Conservation (phyloP, 139 green algal genomes). For the Desmodesmus armatus region DNA sequence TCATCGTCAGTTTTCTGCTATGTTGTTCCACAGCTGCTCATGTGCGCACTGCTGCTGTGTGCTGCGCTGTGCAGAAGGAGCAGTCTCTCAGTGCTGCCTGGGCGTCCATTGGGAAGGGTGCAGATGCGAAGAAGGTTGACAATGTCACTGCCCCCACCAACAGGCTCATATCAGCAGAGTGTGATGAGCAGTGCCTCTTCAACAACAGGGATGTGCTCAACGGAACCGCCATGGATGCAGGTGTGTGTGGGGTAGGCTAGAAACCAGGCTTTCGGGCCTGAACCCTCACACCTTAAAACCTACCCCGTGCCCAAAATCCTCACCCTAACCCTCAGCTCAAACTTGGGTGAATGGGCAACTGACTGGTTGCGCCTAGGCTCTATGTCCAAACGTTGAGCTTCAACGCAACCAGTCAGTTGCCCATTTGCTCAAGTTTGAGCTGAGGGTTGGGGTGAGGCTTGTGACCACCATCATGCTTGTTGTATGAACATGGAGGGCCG, state of each 20-base stretch:
- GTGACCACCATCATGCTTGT: not conserved
- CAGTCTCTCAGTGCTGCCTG: not conserved
- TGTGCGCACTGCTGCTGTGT: no score
- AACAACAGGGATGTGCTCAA: no score
- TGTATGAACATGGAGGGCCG: not conserved
- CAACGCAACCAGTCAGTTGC: no score
- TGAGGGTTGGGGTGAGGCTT: not conserved
- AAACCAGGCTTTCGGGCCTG: no score
- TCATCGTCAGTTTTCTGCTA: not conserved
- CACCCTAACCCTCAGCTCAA: not conserved
- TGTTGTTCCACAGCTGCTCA: no score
- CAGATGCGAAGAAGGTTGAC: not conserved
- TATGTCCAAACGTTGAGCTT: no score
- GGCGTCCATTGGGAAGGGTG: not conserved
- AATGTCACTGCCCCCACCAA: constrained; percentile 34
- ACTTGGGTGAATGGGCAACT: no score
- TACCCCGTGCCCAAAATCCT: no score
- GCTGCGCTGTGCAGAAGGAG: not conserved
- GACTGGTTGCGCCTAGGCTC: no score
- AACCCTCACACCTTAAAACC: no score
- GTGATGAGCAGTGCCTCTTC: constrained; percentile 39
- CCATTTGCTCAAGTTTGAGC: not conserved
- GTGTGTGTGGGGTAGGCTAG: no score
- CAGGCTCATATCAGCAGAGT: constrained; percentile 21
- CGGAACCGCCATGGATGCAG: no score